Conservation (phyloP, 345 rosid species). For the Eucalyptus dawsonii region DNA sequence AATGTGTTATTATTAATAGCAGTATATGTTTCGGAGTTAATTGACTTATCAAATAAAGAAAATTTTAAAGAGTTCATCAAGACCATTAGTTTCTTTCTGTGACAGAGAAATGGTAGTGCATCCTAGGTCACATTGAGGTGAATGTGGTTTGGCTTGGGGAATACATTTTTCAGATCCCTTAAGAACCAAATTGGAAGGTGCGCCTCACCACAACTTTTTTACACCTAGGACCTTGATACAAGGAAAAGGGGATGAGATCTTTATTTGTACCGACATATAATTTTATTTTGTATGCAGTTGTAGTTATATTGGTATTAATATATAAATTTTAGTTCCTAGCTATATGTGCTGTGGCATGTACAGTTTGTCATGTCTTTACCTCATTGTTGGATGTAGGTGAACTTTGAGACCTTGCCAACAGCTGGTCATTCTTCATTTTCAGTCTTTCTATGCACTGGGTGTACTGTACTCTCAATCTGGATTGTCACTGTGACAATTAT, state of each 20-base stretch:
- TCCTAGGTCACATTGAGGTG: background rate
- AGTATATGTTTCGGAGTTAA: background rate
- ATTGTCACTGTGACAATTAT: background rate
- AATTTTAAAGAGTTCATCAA: background rate
- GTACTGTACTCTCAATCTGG: background rate
- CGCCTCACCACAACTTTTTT: background rate
- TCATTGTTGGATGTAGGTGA: background rate
- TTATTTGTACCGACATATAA: background rate
- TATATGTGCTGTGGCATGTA: background rate
- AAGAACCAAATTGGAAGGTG: background rate
- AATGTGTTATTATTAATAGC: background rate
- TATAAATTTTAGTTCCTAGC: background rate
- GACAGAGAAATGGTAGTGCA: background rate
- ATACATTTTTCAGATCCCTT: background rate
- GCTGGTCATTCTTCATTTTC: background rate
- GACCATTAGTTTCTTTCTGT: background rate
- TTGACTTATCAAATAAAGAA: background rate
- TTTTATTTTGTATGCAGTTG: background rate
- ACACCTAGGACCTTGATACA: background rate
- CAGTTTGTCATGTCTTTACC: background rate
- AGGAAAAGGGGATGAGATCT: background rate
- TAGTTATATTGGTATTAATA: background rate
- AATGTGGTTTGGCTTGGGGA: background rate
- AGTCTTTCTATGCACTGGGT: background rate
- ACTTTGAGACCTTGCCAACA: background rate